Percentiles rank a stretch among this genome's conserved stretches.
phyloP scores from a whole-genome alignment of 2,329 filamentous ascomycete species.

The Ceratocystis harringtonii region DNA sequence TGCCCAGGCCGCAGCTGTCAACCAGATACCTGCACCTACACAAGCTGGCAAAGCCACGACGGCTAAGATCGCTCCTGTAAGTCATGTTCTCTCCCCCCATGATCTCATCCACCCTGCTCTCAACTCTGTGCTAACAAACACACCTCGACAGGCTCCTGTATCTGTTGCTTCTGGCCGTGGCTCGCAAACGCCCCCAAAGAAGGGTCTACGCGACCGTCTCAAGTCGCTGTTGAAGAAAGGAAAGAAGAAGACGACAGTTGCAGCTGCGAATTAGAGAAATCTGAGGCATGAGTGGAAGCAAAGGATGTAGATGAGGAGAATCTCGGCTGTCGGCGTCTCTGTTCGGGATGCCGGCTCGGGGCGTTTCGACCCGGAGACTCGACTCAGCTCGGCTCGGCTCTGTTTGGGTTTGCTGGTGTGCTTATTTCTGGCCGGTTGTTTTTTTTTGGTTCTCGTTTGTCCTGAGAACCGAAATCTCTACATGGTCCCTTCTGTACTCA shows the following conservation, averaged over 20 bases:
- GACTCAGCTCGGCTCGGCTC: background rate
- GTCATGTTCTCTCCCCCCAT: background rate
- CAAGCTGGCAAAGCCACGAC: background rate
- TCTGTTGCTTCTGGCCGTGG: background rate
- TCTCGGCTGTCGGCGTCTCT: background rate
- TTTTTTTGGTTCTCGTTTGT: background rate
- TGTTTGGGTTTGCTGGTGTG: too few relatives aligned
- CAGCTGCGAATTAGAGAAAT: background rate
- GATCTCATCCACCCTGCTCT: background rate
- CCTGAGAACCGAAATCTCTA: background rate
- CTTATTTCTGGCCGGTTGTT: too few relatives aligned
- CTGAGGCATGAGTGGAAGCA: background rate
- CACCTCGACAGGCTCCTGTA: background rate
- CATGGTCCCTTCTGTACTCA: background rate
- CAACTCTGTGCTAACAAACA: background rate
- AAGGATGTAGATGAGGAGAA: background rate
- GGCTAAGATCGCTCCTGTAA: background rate
- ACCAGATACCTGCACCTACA: too few relatives aligned
- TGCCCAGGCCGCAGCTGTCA: too few relatives aligned
- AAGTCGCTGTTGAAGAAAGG: conserved; percentile 10
- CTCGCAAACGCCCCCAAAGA: background rate
- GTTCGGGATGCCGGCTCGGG: too few relatives aligned
- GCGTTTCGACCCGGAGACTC: too few relatives aligned
- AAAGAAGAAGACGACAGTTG: background rate
- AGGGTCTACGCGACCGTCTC: conserved; percentile 1